Percentiles rank a stretch among this genome's conserved stretches.
Conservation (phyloP, 257 asterid species). For the Lycium ferocissimum region DNA sequence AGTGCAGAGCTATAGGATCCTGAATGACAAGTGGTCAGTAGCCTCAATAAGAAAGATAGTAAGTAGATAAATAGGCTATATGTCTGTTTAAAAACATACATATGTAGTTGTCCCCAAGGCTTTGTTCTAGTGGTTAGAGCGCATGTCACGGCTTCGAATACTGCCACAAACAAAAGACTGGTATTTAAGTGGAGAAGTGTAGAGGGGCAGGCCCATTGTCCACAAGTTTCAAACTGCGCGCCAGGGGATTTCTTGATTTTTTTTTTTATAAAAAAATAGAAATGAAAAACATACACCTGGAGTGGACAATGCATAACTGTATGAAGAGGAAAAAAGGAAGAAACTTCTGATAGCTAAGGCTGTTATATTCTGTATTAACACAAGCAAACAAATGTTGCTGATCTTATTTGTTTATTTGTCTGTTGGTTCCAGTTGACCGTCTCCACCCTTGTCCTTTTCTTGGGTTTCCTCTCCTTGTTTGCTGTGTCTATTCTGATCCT, state of each 20-base stretch:
- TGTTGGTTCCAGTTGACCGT: not conserved
- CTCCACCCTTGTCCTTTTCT: not conserved
- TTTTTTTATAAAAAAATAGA: not conserved
- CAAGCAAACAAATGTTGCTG: not conserved
- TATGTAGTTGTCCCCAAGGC: not conserved
- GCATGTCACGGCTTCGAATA: not conserved
- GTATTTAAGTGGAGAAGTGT: not conserved
- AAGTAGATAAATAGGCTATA: not conserved
- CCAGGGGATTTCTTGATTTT: not conserved
- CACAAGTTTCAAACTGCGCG: not conserved
- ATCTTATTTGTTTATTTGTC: slow-evolving; percentile 2
- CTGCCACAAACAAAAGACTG: not conserved
- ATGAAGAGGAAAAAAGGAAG: slow-evolving; percentile 3
- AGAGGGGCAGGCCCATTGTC: not conserved
- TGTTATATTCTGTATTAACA: slow-evolving; percentile 1
- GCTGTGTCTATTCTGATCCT: slow-evolving; percentile 8
- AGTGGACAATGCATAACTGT: not conserved
- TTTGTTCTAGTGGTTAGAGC: slow-evolving; percentile 12
- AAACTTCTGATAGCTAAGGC: not conserved
- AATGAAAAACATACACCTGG: not conserved
- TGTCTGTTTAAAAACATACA: not conserved
- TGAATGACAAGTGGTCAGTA: not conserved
- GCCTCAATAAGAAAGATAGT: not conserved
- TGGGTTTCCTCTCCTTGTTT: slow-evolving; percentile 22
- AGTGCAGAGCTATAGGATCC: slow-evolving; percentile 9